These are phyloP conservation scores for Verbascum thapsus DNA, from an alignment of 257 asterid genomes.

Conservation along the genomic window DNA sequence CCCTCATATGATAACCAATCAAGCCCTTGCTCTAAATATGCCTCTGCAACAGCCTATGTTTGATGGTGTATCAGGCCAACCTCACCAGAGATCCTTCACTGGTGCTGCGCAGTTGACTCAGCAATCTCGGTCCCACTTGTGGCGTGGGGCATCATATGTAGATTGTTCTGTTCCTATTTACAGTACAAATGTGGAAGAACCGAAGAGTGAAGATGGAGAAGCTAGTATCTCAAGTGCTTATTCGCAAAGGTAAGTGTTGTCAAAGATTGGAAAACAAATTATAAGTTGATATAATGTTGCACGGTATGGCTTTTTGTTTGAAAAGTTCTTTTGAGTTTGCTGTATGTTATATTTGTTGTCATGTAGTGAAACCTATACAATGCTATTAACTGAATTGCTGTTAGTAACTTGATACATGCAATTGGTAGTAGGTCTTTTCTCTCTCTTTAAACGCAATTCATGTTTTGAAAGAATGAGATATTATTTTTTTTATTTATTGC, in stretches of 20 bases:
- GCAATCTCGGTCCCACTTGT: conserved; percentile 43
- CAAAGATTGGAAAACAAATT: not conserved
- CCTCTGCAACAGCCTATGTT: conserved; percentile 51
- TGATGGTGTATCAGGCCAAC: conserved; percentile 48
- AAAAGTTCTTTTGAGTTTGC: conserved; percentile 3
- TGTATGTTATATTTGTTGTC: not conserved
- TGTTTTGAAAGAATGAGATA: not conserved
- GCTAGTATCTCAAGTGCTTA: conserved; percentile 52
- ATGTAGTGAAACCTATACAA: not conserved
- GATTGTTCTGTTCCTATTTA: conserved; percentile 45
- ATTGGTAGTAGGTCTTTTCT: not conserved
- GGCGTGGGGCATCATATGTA: conserved; percentile 49
- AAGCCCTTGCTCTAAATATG: conserved; percentile 45
- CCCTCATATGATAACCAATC: conserved; percentile 40
- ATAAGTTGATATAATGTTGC: not conserved
- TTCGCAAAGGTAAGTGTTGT: conserved; percentile 73
- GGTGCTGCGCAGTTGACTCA: conserved; percentile 51
- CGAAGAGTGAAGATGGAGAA: conserved; percentile 47
- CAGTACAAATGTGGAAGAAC: conserved; percentile 49
- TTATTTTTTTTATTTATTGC: not conserved
- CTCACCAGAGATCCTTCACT: conserved; percentile 48
- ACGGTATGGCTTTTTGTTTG: conserved; percentile 5
- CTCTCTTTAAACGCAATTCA: not conserved
- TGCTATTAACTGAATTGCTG: not conserved
- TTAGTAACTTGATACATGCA: not conserved